Percentiles rank a stretch among this genome's conserved stretches.
Conservation (phyloP, 208 protist species). For the Balamuthia mandrillaris region DNA sequence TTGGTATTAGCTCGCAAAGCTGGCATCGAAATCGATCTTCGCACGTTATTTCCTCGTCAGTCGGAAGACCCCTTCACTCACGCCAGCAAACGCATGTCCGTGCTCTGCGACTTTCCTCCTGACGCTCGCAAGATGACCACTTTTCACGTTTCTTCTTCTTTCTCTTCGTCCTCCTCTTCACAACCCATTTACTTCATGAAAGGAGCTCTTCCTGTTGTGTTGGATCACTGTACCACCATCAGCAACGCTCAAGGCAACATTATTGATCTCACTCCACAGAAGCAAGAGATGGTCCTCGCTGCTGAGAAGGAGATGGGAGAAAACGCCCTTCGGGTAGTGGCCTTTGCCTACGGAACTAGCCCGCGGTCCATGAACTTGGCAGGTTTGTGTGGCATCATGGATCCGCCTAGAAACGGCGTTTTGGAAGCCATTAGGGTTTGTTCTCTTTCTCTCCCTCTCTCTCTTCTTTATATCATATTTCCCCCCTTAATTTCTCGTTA, state of each 20-base stretch:
- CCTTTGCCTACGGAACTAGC: conserved; percentile 42
- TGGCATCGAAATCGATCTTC: neutral
- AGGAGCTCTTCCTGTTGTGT: conserved; percentile 84
- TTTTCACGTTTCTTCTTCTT: too few species aligned
- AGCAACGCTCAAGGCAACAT: conserved; percentile 5
- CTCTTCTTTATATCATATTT: neutral
- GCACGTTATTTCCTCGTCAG: neutral
- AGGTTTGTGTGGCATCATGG: conserved; percentile 87
- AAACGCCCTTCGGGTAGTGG: conserved; percentile 50
- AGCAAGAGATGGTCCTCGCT: neutral
- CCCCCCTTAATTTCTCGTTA: too few species aligned
- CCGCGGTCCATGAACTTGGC: conserved; percentile 80
- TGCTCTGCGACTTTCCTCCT: neutral
- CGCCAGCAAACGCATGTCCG: conserved; percentile 23
- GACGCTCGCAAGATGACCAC: too few species aligned
- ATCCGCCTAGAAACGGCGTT: conserved; percentile 88
- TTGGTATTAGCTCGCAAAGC: neutral
- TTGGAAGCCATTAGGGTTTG: conserved; percentile 49
- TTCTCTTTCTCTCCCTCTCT: neutral
- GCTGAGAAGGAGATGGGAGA: conserved; percentile 30
- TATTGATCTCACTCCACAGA: conserved; percentile 35
- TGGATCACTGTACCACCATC: conserved; percentile 5
- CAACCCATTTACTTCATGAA: conserved; percentile 84
- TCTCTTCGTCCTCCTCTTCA: too few species aligned
- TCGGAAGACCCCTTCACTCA: conserved; percentile 9